phyloP scores from a whole-genome alignment of 1,284 basidiomycete species.

The Fomitiporia mediterranea region DNA sequence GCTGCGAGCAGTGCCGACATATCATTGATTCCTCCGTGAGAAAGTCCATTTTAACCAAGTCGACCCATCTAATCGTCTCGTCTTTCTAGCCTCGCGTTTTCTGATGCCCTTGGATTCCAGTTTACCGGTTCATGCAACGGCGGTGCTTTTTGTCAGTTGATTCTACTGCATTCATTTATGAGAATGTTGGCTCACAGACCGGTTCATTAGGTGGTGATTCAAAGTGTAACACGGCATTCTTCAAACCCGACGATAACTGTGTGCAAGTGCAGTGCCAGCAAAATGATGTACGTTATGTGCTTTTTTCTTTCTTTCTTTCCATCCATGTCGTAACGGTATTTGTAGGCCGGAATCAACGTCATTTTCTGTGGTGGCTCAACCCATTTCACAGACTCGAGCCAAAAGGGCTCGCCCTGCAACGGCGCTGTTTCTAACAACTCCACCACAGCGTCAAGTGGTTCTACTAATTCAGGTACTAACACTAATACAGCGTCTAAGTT shows the following conservation, averaged over 20 bases:
- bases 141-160: constrained; percentile 10
- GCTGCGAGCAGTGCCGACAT: constrained; percentile 30
- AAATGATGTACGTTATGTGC: constrained; percentile 33
- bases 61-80: background rate
- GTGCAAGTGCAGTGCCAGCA: constrained; percentile 37
- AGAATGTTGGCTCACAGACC: constrained; percentile 37
- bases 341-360: constrained; percentile 13
- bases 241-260: constrained; percentile 28
- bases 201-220: constrained; percentile 23
- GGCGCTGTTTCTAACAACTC: background rate
- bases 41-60: background rate
- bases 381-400: too few relatives aligned
- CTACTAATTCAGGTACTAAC: too few relatives aligned
- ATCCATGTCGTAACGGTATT: too few relatives aligned
- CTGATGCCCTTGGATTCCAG: constrained; percentile 38
- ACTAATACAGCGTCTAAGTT: too few relatives aligned
- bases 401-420: background rate
- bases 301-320: background rate
- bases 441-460: background rate
- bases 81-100: constrained; percentile 32
- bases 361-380: constrained; percentile 9
- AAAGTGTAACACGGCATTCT: constrained; percentile 35
- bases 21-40: constrained; percentile 41
- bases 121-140: constrained; percentile 21
- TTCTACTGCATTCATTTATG: background rate